These are phyloP conservation scores for Trichoderma endophyticum DNA, from an alignment of 2,329 filamentous ascomycete genomes.

Conservation along the genomic window DNA sequence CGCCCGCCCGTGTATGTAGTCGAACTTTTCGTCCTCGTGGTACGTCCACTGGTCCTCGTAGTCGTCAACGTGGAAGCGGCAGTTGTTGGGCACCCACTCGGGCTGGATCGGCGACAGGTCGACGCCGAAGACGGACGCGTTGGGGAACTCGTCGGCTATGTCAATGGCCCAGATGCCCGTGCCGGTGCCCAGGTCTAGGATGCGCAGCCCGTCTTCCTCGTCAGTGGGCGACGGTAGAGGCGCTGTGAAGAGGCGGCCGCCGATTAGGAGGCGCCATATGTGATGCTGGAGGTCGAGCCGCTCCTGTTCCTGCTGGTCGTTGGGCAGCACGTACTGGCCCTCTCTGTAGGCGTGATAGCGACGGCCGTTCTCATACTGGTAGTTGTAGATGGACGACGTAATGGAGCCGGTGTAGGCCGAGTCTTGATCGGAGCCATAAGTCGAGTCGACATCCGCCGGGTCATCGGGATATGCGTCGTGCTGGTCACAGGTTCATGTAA, in stretches of 20 bases:
- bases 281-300: conserved; percentile 55
- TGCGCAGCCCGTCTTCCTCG: conserved; percentile 30
- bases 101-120: conserved; percentile 60
- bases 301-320: conserved; percentile 53
- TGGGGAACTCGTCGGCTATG: conserved; percentile 47
- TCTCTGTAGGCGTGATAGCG: conserved; percentile 48
- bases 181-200: conserved; percentile 59
- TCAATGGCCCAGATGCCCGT: conserved; percentile 61
- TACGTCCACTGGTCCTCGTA: conserved; percentile 51
- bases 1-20: conserved; percentile 35
- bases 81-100: conserved; percentile 57
- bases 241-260: conserved; percentile 43
- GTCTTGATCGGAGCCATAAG: conserved; percentile 33
- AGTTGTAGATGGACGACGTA: conserved; percentile 43
- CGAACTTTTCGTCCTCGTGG: conserved; percentile 36
- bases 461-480: conserved; percentile 21
- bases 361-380: conserved; percentile 46
- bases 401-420: conserved; percentile 35
- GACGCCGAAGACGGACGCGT: conserved; percentile 42
- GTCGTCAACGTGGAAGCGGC: conserved; percentile 64
- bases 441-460: conserved; percentile 32
- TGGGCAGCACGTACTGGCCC: conserved; percentile 44
- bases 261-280: conserved; percentile 47
- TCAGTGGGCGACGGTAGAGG: conserved; percentile 34
- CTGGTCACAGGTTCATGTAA: conserved; percentile 1